Conservation (phyloP, 208 protist species). For the Trypanosomatidae sp. region DNA sequence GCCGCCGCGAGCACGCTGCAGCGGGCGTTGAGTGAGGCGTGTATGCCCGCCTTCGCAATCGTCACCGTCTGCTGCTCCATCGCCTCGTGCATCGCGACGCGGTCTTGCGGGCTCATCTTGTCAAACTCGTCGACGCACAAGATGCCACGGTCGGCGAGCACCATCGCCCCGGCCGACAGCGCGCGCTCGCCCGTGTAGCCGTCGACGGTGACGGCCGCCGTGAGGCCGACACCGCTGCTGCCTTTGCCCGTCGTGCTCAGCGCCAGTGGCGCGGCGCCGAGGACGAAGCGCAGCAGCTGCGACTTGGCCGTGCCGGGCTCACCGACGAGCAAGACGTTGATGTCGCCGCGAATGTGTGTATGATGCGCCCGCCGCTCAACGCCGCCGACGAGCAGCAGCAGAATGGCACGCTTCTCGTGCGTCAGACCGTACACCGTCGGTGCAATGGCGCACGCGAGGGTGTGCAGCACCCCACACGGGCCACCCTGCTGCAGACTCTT, state of each 20-base stretch:
- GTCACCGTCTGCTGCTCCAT: conserved; percentile 99
- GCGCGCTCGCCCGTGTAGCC: conserved; percentile 93
- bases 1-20: conserved; percentile 98
- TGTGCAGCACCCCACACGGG: conserved; percentile 58
- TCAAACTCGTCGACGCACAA: conserved; percentile 99
- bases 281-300: conserved; percentile 97
- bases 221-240: conserved; percentile 98
- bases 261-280: conserved; percentile 93
- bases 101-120: conserved; percentile 98
- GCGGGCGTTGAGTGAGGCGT: conserved; percentile 97
- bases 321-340: conserved; percentile 98
- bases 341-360: conserved; percentile 95
- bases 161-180: conserved; percentile 99
- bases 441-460: conserved; percentile 88
- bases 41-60: conserved; percentile 99
- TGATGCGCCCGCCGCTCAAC: conserved; percentile 92
- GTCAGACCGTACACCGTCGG: conserved; percentile 98
- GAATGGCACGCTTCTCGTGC: conserved; percentile 93
- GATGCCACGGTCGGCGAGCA: conserved; percentile 98
- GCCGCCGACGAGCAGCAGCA: conserved; percentile 96
- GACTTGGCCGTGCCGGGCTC: conserved; percentile 99
- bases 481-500: conserved; percentile 48
- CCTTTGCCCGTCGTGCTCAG: conserved; percentile 98
- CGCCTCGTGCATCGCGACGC: conserved; percentile 96
- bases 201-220: conserved; percentile 96